Conservation (phyloP, 768 basidiomycete genomes). For the Macrolepiota fuliginosa region DNA sequence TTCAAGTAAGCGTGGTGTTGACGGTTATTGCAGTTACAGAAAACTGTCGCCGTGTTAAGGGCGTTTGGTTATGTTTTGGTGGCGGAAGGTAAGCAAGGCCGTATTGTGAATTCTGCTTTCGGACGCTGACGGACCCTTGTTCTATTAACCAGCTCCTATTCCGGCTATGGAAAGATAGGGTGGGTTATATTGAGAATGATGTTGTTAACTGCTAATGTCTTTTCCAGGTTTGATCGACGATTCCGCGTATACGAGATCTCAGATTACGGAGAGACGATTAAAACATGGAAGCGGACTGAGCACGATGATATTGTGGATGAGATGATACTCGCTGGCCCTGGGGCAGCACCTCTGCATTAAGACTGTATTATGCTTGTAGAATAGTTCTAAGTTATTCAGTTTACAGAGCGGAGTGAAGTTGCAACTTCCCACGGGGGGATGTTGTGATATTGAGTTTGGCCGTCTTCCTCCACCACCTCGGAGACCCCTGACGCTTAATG, state of each 20-base stretch:
- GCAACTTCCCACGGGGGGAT: background rate
- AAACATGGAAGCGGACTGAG: constrained; percentile 82
- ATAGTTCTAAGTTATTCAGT: background rate
- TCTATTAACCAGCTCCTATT: constrained; percentile 59
- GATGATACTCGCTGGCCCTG: constrained; percentile 45
- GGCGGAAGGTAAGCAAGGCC: constrained; percentile 67
- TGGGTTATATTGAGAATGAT: constrained; percentile 28
- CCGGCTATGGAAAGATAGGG: constrained; percentile 80
- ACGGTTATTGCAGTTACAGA: constrained; percentile 61
- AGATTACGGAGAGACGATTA: constrained; percentile 89
- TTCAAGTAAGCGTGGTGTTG: background rate
- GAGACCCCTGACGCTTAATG: constrained; percentile 8
- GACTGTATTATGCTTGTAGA: constrained; percentile 6
- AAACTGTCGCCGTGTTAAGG: constrained; percentile 80
- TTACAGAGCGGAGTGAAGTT: background rate
- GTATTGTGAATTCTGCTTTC: background rate
- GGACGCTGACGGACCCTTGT: background rate
- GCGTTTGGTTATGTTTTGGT: constrained; percentile 91
- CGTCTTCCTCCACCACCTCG: constrained; percentile 9
- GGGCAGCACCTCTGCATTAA: constrained; percentile 10
- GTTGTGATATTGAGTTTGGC: background rate
- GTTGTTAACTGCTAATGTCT: constrained; percentile 10
- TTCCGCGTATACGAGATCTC: constrained; percentile 88
- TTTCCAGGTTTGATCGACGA: constrained; percentile 77
- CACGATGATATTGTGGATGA: constrained; percentile 65